Conservation (phyloP, 1,284 basidiomycete genomes). For the Leccinum angustisporum region DNA sequence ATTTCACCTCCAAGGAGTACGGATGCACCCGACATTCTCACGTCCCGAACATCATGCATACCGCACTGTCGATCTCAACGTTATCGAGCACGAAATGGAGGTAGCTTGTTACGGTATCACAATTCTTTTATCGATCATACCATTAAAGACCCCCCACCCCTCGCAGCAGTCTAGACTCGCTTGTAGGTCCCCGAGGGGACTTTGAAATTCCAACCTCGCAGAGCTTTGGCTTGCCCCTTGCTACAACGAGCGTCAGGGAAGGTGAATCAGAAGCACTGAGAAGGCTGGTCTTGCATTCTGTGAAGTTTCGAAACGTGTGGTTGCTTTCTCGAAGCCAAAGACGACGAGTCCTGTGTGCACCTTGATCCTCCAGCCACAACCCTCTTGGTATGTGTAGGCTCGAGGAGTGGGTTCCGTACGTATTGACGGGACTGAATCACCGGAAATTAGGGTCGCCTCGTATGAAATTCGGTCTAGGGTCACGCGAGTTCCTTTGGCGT, state of each 20-base stretch:
- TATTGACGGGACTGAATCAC: conserved; percentile 4
- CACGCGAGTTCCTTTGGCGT: conserved; percentile 21
- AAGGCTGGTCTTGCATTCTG: conserved; percentile 40
- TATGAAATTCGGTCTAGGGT: conserved; percentile 16
- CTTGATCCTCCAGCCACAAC: conserved; percentile 21
- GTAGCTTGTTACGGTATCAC: conserved; percentile 19
- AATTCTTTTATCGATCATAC: conserved; percentile 16
- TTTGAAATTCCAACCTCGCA: conserved; percentile 47
- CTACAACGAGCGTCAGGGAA: conserved; percentile 45
- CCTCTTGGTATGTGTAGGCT: conserved; percentile 18
- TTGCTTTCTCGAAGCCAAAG: conserved; percentile 45
- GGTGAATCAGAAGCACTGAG: conserved; percentile 46
- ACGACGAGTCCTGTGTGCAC: neutral
- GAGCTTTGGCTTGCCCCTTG: conserved; percentile 42
- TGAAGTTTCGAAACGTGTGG: conserved; percentile 37
- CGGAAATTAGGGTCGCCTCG: conserved; percentile 26
- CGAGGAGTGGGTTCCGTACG: conserved; percentile 7
- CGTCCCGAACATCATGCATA: conserved; percentile 9
- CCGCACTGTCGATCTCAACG: conserved; percentile 22
- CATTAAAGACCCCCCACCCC: conserved; percentile 8
- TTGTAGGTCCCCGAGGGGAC: conserved; percentile 37
- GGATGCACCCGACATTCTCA: conserved; percentile 17
- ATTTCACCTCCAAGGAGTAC: conserved; percentile 16
- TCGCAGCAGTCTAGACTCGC: conserved; percentile 31
- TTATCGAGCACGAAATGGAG: conserved; percentile 17